Conservation (phyloP, 2,329 filamentous ascomycete genomes). For the Fusarium robinianum region DNA sequence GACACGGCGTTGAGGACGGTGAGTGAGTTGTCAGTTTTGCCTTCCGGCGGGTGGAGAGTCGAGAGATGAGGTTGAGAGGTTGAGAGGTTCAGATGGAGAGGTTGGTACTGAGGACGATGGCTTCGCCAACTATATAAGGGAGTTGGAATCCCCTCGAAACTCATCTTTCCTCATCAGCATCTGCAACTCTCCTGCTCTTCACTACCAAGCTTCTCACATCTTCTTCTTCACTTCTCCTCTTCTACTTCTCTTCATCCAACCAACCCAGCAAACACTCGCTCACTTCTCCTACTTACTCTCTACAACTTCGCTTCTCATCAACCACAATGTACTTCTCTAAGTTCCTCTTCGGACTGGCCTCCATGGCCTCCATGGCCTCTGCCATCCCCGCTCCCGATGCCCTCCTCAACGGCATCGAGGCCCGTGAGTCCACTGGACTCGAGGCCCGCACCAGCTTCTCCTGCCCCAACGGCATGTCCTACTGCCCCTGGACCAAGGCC, state of each 20-base stretch:
- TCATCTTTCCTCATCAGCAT: slow-evolving; percentile 8
- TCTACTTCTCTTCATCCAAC: slow-evolving; percentile 1
- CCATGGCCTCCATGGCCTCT: slow-evolving; percentile 36
- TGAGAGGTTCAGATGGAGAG: neutral
- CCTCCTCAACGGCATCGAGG: slow-evolving; percentile 37
- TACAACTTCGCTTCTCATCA: neutral
- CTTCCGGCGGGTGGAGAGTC: too few species aligned
- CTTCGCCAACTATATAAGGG: slow-evolving; percentile 23
- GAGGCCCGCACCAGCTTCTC: slow-evolving; percentile 36
- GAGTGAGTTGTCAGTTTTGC: too few species aligned
- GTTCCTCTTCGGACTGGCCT: slow-evolving; percentile 31
- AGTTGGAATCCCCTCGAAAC: slow-evolving; percentile 7
- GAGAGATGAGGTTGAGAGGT: too few species aligned
- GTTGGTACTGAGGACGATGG: neutral
- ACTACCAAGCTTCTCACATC: slow-evolving; percentile 16
- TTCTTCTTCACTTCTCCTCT: slow-evolving; percentile 6
- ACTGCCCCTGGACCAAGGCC: slow-evolving; percentile 46
- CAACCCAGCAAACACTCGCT: neutral
- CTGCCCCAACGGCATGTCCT: slow-evolving; percentile 43
- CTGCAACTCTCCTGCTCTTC: slow-evolving; percentile 17
- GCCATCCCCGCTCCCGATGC: slow-evolving; percentile 28
- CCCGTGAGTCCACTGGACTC: slow-evolving; percentile 21
- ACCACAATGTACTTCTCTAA: slow-evolving; percentile 41
- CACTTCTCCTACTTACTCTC: slow-evolving; percentile 5
- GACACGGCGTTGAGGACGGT: too few species aligned